phyloP scores from a whole-genome alignment of 371 early-diverging fungal genomes.

The Lichtheimia ornata region DNA sequence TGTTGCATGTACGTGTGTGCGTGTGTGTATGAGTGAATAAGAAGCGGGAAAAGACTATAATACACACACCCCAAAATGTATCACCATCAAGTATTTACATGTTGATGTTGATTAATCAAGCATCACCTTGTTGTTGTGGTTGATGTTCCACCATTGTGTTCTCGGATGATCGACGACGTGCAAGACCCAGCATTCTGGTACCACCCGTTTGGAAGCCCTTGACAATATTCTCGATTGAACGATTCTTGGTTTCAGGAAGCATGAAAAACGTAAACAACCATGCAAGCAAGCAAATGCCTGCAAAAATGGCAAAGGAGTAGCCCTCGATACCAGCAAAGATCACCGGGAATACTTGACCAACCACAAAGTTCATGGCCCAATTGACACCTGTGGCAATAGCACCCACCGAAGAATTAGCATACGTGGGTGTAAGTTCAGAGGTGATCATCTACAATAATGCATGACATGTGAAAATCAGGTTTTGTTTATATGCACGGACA shows the following conservation, averaged over 20 bases:
- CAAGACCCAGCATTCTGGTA: too few relatives aligned
- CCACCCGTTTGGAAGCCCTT: conserved; percentile 10
- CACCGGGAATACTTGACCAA: conserved; percentile 63
- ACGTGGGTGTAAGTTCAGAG: conserved; percentile 69
- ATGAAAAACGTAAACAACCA: conserved; percentile 27
- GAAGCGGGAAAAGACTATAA: too few relatives aligned
- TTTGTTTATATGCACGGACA: neutral
- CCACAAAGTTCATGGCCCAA: conserved; percentile 57
- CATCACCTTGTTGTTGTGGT: too few relatives aligned
- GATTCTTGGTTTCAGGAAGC: conserved; percentile 74
- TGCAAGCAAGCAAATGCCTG: conserved; percentile 27
- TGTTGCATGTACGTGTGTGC: too few relatives aligned
- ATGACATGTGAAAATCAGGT: neutral
- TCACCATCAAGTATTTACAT: too few relatives aligned
- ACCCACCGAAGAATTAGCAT: conserved; percentile 55
- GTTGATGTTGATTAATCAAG: too few relatives aligned
- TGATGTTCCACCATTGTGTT: too few relatives aligned
- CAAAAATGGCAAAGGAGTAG: conserved; percentile 72
- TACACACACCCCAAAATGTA: too few relatives aligned
- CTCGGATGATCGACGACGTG: too few relatives aligned
- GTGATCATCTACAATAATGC: conserved; percentile 47
- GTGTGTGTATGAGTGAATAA: too few relatives aligned
- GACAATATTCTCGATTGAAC: conserved; percentile 60
- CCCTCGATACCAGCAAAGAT: conserved; percentile 60
- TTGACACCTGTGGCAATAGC: conserved; percentile 61